Evolutionary conservation across 257 asterid genomes (phyloP), one percentile per base, ranked within the genome.

Genomic region (Leonotis leonurus): DNA sequence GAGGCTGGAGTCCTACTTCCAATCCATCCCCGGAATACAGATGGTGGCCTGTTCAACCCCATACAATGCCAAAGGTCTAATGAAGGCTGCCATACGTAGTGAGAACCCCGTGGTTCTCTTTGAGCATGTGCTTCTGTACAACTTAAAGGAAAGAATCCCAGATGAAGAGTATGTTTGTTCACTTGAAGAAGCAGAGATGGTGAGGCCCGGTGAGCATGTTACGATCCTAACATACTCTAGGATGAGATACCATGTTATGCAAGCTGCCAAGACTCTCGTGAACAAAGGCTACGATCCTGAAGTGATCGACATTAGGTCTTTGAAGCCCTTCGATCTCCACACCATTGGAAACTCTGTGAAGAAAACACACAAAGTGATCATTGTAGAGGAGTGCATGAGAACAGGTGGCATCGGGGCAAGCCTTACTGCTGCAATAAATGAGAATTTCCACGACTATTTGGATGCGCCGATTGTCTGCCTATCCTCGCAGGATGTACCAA

Each of bases 11-110:
- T 88, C 96, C 6, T 88, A 88, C 56, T 88, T 88, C 75, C 95
- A 81, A 56, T 88, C 96, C 0, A 88, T 88, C n/a, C 96, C 96
- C 3, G 92, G 95, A 20, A 85, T 88, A 49, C 96, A 88, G 53
- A 85, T 88, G 96, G 96, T 88, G 14, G 96, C 96, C 1, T 88
- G 95, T 64, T 88, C 92, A 5, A 88, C 96, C 9, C 88, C 96
- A 0, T 85, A 83, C 78, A 88, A 88, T 4, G 96, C 95, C 57
- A 85, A 88, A 67, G 96, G 96, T 52, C 49, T 83, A 43, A 88
- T 88, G 90, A 88, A 85, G 65, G 95, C 96, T 0, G 95, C 96
- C 9, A 88, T 88, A 27, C 78, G 96, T 39, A 88, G 96, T 10
- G 95, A 88, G 1, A 88, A 88, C 67, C 96, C 96, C 0, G 96